Base-by-base conservation (phyloP, 306 rosid genomes). In the Chamaecrista fasciculata region DNA sequence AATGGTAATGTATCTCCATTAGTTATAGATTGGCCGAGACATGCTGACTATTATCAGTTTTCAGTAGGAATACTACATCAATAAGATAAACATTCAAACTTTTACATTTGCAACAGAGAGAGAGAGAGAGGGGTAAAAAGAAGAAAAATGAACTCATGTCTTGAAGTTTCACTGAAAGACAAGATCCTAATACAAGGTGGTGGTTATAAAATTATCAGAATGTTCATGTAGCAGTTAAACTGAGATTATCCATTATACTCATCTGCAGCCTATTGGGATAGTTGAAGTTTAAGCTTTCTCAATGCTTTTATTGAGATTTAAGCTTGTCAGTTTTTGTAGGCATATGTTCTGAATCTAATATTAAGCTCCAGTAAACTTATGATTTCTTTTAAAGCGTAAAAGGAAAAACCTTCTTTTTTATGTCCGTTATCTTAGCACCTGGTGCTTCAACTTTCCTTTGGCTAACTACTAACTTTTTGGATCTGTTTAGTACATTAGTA, bases 391-490 rank as follows among this genome's bases (percentile, higher is more conserved):
- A 55, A 44, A 21, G 47, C 46, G 24, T 46, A 44, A 1, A 31
- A 42, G 28, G 33, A 11, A 44, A 51, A 73, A 62, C 26, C 68
- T 37, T 20, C 39, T 1, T 42, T 42, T 28, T 31, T 58, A 23
- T 19, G 52, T 62, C 18, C 43, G 14, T 44, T 34, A 24, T 62
- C 62, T 6, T 39, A 48, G 11, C 29, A 72, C 51, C 56, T 47
- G 36, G 65, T 60, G 44, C 20, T 20, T 37, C 23, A 69, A 71
- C 62, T 77, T 66, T 56, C 31, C 11, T 65, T 58, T 31, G 25
- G 43, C 43, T 31, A 31, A 58, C 8, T 25, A 8, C 33, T 58
- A 42, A 33, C 25, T n/a, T 33, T 47, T 10, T 33, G 18, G 21
- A 59, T 11, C 11, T 1, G 1, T 57, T 31, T 57, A 16, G 40